Evolutionary conservation across 2,329 filamentous ascomycete genomes (phyloP).

Genomic region (Davidsoniella eucalypti): DNA sequence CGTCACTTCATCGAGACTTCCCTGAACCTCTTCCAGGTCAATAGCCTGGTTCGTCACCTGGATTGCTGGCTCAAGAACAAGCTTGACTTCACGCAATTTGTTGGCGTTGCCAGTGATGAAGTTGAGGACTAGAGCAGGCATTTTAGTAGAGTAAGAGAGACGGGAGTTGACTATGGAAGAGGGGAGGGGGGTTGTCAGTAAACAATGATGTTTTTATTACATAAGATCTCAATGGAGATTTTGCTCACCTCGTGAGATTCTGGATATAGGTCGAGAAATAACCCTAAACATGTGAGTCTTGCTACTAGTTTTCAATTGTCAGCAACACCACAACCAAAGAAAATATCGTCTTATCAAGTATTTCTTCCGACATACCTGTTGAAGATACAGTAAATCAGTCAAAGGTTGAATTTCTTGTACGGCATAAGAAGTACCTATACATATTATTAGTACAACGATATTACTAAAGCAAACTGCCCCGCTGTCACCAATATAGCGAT

Average conservation of each 20-base stretch:
- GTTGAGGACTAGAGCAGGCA: conserved; percentile 41
- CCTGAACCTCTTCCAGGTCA: conserved; percentile 81
- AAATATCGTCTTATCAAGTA: no score
- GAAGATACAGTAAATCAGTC: no score
- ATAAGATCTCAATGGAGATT: no score
- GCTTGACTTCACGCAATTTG: conserved; percentile 78
- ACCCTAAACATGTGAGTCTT: neutral
- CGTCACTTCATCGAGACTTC: conserved; percentile 81
- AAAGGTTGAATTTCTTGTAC: no score
- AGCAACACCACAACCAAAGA: no score
- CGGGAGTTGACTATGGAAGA: neutral
- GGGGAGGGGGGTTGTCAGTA: neutral
- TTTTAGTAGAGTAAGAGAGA: conserved; percentile 15
- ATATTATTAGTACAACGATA: no score
- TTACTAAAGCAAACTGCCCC: no score
- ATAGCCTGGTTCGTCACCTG: conserved; percentile 57
- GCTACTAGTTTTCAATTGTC: conserved; percentile 28
- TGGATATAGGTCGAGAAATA: neutral
- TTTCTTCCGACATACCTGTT: no score
- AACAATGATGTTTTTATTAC: neutral
- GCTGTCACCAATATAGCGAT: no score
- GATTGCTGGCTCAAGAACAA: conserved; percentile 63
- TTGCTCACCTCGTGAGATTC: no score
- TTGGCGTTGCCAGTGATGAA: conserved; percentile 96
- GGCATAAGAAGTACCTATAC: no score